phyloP scores from a whole-genome alignment of 208 protist genomes.

The Kentomonas sorsogonicus region DNA sequence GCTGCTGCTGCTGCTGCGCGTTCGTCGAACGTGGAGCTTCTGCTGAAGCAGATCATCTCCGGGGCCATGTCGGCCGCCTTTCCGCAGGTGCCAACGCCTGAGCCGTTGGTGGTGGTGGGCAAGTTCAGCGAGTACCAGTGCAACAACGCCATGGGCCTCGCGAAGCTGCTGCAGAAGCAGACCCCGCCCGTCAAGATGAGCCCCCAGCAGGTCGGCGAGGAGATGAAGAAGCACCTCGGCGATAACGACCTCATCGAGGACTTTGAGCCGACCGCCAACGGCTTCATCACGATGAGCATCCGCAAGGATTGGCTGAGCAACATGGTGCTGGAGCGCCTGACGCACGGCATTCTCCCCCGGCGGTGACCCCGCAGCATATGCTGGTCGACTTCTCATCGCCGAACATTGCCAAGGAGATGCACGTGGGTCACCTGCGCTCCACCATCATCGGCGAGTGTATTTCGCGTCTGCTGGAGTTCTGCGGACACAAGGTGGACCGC shows the following conservation, averaged over 20 bases:
- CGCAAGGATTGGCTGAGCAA: conserved; percentile 48
- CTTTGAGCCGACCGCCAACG: conserved; percentile 82
- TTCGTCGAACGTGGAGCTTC: conserved; percentile 68
- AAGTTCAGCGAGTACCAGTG: conserved; percentile 93
- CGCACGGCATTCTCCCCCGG: conserved; percentile 58
- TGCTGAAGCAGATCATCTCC: conserved; percentile 74
- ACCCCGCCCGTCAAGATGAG: conserved; percentile 77
- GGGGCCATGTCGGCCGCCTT: conserved; percentile 76
- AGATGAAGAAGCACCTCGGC: conserved; percentile 69
- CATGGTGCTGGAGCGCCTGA: conserved; percentile 48
- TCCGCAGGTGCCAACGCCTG: conserved; percentile 47
- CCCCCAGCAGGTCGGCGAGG: conserved; percentile 77
- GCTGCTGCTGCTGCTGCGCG: too few species aligned
- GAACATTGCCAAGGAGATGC: conserved; percentile 99
- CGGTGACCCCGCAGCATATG: conserved; percentile 58
- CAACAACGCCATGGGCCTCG: conserved; percentile 93
- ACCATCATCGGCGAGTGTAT: conserved; percentile 98
- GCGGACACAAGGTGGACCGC: conserved; percentile 89
- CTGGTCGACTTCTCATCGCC: conserved; percentile 97
- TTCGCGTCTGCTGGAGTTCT: conserved; percentile 92
- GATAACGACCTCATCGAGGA: conserved; percentile 80
- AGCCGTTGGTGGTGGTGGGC: conserved; percentile 72
- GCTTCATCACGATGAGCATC: conserved; percentile 93
- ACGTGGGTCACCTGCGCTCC: conserved; percentile 97
- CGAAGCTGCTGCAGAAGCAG: conserved; percentile 76